Conservation (phyloP, 2,329 filamentous ascomycete genomes). For the Diaporthe citri region DNA sequence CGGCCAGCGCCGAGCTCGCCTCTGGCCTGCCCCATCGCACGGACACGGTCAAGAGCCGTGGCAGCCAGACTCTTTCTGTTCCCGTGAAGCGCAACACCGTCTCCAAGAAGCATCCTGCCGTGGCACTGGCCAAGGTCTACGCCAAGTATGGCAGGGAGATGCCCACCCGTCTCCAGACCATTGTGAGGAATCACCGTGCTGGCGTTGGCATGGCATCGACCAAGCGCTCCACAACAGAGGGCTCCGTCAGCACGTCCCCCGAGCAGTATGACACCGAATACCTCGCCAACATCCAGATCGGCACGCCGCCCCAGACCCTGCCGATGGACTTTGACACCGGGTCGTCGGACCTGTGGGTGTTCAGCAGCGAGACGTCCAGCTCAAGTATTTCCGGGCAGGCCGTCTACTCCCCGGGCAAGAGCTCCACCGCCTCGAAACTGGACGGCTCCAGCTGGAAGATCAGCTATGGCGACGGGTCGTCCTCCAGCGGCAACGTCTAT, state of each 20-base stretch:
- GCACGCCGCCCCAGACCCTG: conserved; percentile 52
- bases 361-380: conserved; percentile 43
- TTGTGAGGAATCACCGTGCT: conserved; percentile 39
- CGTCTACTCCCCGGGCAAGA: conserved; percentile 45
- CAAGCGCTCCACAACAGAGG: conserved; percentile 33
- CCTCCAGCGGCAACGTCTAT: conserved; percentile 47
- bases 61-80: conserved; percentile 34
- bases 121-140: conserved; percentile 42
- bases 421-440: conserved; percentile 43
- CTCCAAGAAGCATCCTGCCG: conserved; percentile 39
- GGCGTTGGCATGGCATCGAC: conserved; percentile 14
- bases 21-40: conserved; percentile 40
- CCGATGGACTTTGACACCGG: conserved; percentile 61
- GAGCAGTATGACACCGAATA: conserved; percentile 35
- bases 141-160: conserved; percentile 40
- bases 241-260: conserved; percentile 30
- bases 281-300: conserved; percentile 35
- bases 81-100: conserved; percentile 38
- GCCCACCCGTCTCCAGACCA: conserved; percentile 36
- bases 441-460: conserved; percentile 47
- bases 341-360: conserved; percentile 56
- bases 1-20: conserved; percentile 41
- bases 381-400: conserved; percentile 42
- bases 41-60: conserved; percentile 28
- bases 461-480: conserved; percentile 47